phyloP scores from a whole-genome alignment of 768 basidiomycete genomes.

The Dendrothele bispora region DNA sequence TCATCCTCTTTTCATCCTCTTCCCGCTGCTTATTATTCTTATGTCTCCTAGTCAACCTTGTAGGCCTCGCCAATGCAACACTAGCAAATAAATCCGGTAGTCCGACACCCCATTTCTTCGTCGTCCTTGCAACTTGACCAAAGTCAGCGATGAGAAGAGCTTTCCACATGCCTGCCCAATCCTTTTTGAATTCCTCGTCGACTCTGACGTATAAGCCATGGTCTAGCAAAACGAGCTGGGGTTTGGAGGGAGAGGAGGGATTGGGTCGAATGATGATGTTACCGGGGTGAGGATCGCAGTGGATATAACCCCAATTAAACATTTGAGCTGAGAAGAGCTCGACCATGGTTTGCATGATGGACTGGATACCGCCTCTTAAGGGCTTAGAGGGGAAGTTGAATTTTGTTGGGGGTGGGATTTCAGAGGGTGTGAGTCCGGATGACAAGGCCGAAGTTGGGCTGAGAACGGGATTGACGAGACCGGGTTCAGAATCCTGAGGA shows the following conservation, averaged over 20 bases:
- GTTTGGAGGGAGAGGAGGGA: conserved; percentile 39
- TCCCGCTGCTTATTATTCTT: conserved; percentile 26
- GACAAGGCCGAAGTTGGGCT: conserved; percentile 7
- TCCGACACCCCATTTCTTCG: conserved; percentile 50
- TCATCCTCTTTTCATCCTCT: conserved; percentile 10
- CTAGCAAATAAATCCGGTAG: conserved; percentile 73
- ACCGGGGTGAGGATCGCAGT: conserved; percentile 77
- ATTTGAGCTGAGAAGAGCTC: conserved; percentile 88
- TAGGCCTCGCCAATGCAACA: conserved; percentile 67
- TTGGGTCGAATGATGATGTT: conserved; percentile 75
- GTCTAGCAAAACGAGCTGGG: conserved; percentile 83
- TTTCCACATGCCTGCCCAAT: conserved; percentile 82
- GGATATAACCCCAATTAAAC: conserved; percentile 90
- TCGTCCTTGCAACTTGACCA: conserved; percentile 47
- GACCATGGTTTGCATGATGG: conserved; percentile 84
- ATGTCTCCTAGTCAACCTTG: conserved; percentile 44
- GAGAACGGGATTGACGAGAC: conserved; percentile 4
- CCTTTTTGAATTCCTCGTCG: conserved; percentile 57
- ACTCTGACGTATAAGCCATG: conserved; percentile 83
- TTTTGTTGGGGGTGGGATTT: conserved; percentile 15
- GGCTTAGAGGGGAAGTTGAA: conserved; percentile 31
- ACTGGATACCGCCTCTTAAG: conserved; percentile 59
- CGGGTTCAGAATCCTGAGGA: no score
- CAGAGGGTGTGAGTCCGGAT: neutral
- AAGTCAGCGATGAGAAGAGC: conserved; percentile 59